Conservation (phyloP, 2,329 filamentous ascomycete species). For the Colletotrichum orchidophilum region DNA sequence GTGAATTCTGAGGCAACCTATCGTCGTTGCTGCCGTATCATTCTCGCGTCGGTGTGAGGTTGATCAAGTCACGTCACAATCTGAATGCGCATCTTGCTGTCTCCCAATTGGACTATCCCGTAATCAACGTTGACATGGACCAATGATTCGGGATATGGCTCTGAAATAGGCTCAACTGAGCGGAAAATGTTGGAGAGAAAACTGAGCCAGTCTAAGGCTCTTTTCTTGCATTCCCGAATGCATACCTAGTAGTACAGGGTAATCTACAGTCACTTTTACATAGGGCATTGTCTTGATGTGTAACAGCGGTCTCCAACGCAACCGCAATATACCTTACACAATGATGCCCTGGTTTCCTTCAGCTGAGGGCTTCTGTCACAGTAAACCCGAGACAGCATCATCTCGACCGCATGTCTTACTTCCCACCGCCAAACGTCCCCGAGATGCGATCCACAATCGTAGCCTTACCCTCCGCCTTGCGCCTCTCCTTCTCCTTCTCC, state of each 20-base stretch:
- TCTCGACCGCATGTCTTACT: not conserved
- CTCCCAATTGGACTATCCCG: not conserved
- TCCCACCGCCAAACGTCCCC: conserved; percentile 39
- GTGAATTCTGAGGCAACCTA: no score
- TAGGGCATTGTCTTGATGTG: not conserved
- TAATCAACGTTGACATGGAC: not conserved
- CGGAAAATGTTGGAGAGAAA: not conserved
- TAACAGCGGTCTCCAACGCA: no score
- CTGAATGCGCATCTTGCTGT: not conserved
- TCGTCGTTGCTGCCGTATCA: not conserved
- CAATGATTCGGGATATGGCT: not conserved
- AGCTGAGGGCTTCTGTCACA: conserved; percentile 7
- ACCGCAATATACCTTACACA: not conserved
- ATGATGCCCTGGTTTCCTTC: conserved; percentile 36
- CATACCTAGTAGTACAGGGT: conserved; percentile 25
- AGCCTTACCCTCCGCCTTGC: conserved; percentile 65
- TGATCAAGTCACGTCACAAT: not conserved
- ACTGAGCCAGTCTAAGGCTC: not conserved
- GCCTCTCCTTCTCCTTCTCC: conserved; percentile 60
- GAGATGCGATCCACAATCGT: conserved; percentile 53
- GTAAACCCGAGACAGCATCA: not conserved
- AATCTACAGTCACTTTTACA: conserved; percentile 6
- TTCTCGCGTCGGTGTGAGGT: not conserved
- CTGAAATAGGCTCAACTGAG: not conserved
- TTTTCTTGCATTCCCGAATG: conserved; percentile 11